Evolutionary conservation across 1,139 yeast species (phyloP).

Genomic region (Candida dubliniensis): DNA sequence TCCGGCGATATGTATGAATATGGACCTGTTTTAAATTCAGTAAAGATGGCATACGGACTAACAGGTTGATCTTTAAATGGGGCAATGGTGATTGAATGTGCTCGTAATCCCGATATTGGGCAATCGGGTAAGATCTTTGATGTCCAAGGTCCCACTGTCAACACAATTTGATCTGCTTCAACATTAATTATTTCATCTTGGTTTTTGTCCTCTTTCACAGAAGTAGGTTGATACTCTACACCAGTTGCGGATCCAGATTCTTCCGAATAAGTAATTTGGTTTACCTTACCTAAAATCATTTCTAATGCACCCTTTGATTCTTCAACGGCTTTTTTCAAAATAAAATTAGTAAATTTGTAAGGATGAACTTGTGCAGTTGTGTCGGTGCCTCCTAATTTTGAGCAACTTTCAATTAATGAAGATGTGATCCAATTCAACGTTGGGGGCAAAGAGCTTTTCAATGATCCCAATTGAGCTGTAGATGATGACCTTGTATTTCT

Average conservation of each 20-base stretch:
- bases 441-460: constrained; percentile 51
- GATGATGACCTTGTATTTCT: constrained; percentile 23
- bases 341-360: constrained; percentile 80
- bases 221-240: constrained; percentile 60
- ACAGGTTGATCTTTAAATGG: constrained; percentile 72
- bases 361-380: constrained; percentile 98
- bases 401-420: constrained; percentile 68
- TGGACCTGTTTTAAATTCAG: constrained; percentile 74
- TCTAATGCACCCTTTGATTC: constrained; percentile 73
- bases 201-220: constrained; percentile 36
- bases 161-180: constrained; percentile 72
- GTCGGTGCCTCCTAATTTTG: constrained; percentile 78
- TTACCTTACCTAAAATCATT: constrained; percentile 80
- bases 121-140: constrained; percentile 85
- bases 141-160: constrained; percentile 96
- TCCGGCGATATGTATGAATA: constrained; percentile 82
- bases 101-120: constrained; percentile 88
- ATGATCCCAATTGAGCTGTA: constrained; percentile 14
- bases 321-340: constrained; percentile 78
- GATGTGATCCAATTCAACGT: constrained; percentile 82
- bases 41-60: constrained; percentile 90
- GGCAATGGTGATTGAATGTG: constrained; percentile 89
- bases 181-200: constrained; percentile 36
- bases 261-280: constrained; percentile 59
- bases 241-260: constrained; percentile 70